Base-by-base conservation (phyloP, 1,284 basidiomycete species). In the Cerrena zonata region DNA sequence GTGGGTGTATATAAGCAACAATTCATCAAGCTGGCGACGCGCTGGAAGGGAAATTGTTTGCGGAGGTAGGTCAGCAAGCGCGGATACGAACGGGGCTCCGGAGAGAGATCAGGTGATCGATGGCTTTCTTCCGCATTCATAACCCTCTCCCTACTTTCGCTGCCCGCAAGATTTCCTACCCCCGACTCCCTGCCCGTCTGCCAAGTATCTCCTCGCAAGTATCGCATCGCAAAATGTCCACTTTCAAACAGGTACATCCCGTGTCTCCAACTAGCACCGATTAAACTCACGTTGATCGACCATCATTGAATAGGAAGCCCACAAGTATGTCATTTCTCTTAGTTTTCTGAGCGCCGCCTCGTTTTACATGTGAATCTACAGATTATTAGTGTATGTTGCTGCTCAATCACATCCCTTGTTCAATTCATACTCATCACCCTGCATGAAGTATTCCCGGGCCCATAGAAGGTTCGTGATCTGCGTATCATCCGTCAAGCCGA, bases 401-500 rank as follows among this genome's bases (percentile, higher is more conserved):
- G 2, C 21, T 40, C 15, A 21, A 25, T 37, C 34, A 13, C 46
- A 21, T 21, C 5, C 13, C 15, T 19, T 25, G 19, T 1, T 15
- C 21, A 5, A 36, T 23, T 24, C 36, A 27, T 47, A 19, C 40
- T 40, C 37, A 45, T 45, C 10, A 10, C 45, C 30, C 19, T 36
- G 21, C 48, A 46, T 53, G 22, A 55, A 86, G 83, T 55, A 89
- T 91, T 57, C 89, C 90, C 42, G 89, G 89, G 15, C 89, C 90
- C 36, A 88, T 91, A 60, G 89, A 92, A 68, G 26, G 48, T 42
- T 19, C 41, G 41, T 42, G 18, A 34, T 34, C 10, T 34, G 44
- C 19, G 22, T 30, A 23, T 19, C 10, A 37, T 7, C 40, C 19
- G 5, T n/a, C 36, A 22, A 19, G 13, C 24, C 5, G 23, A 48